Conservation (phyloP, 83 land plant genomes). For the Larix sibirica region DNA sequence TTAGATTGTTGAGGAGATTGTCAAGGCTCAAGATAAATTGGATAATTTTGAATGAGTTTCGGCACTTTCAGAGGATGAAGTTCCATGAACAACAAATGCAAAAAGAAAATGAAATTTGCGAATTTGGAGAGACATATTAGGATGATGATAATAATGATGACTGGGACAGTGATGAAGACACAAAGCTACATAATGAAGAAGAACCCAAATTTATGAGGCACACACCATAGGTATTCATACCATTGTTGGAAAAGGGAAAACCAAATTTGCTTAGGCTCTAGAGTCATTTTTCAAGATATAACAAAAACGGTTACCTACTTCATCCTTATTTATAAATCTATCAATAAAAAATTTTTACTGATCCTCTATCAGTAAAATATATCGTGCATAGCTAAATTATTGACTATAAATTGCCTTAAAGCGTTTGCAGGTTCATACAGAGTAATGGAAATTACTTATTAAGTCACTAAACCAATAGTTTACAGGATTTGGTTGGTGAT, state of each 20-base stretch:
- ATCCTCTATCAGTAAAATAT: not conserved
- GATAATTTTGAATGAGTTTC: slow-evolving; percentile 22
- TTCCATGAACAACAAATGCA: slow-evolving; percentile 27
- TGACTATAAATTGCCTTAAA: not conserved
- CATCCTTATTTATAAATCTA: not conserved
- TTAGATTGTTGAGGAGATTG: slow-evolving; percentile 36
- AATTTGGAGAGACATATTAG: not conserved
- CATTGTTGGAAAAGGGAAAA: not conserved
- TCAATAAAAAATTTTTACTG: too few relatives aligned
- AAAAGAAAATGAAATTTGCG: not conserved
- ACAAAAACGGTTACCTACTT: not conserved
- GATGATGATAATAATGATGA: not conserved
- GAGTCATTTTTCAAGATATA: not conserved
- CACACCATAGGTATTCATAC: not conserved
- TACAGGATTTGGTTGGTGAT: not conserved
- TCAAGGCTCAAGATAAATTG: slow-evolving; percentile 8
- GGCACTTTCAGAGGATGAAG: slow-evolving; percentile 33
- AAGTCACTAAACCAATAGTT: not conserved
- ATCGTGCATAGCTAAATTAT: too few relatives aligned
- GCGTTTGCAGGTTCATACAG: not conserved
- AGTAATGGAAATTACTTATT: not conserved
- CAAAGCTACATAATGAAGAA: not conserved
- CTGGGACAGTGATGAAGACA: slow-evolving; percentile 10
- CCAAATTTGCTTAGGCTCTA: not conserved
- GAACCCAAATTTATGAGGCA: not conserved